Evolutionary conservation across 2,329 filamentous ascomycete genomes (phyloP).

Genomic region (Phoma sp.): DNA sequence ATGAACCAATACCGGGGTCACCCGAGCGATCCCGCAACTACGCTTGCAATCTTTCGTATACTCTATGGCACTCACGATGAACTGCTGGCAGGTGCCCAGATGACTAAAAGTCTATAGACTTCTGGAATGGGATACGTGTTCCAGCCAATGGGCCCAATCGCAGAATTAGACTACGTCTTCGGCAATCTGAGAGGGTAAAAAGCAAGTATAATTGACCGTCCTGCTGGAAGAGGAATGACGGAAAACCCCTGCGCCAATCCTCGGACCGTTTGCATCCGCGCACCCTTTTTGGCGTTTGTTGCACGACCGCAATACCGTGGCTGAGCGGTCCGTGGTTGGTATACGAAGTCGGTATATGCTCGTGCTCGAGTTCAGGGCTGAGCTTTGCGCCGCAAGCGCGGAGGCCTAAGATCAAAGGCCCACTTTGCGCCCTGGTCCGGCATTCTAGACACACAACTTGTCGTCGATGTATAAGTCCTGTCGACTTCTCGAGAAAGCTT

Average conservation of each 20-base stretch:
- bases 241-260: slow-evolving; percentile 10
- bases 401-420: not conserved
- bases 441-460: not conserved
- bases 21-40: not conserved
- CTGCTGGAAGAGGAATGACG: not conserved
- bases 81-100: not conserved
- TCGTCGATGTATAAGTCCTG: not conserved
- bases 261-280: slow-evolving; percentile 2
- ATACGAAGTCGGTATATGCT: slow-evolving; percentile 2
- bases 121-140: not conserved
- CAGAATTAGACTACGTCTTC: not conserved
- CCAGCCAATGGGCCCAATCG: not conserved
- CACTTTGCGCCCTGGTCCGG: not conserved
- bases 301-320: slow-evolving; percentile 1
- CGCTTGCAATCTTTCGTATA: slow-evolving; percentile 6
- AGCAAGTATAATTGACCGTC: slow-evolving; percentile 4
- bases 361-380: slow-evolving; percentile 9
- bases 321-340: not conserved
- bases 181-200: slow-evolving; percentile 3
- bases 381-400: slow-evolving; percentile 1
- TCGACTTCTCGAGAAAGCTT: too few relatives aligned
- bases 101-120: not conserved
- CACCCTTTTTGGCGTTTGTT: slow-evolving; percentile 5
- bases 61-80: not conserved
- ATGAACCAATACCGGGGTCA: not conserved